These are phyloP conservation scores for Cercophora samala DNA, from an alignment of 495 filamentous ascomycete genomes.

Conservation along the genomic window DNA sequence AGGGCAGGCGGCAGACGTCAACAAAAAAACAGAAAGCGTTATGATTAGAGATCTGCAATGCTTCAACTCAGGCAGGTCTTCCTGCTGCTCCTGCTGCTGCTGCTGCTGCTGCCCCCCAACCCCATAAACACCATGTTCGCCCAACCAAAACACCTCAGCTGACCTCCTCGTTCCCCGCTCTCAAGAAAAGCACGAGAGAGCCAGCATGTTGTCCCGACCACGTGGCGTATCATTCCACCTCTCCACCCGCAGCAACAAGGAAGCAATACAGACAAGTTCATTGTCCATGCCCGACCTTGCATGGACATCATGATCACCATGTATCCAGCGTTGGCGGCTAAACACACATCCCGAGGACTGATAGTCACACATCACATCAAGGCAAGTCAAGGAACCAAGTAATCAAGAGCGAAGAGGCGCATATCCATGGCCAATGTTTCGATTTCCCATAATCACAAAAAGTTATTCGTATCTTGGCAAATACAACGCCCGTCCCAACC, in stretches of 20 bases:
- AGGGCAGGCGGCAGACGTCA: no score
- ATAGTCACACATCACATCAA: not conserved
- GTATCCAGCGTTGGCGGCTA: not conserved
- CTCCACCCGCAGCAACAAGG: not conserved
- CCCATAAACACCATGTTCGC: not conserved
- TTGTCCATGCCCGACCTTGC: not conserved
- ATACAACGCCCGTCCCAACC: not conserved
- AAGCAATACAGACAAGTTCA: not conserved
- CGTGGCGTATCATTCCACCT: slow-evolving; percentile 15
- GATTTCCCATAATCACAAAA: not conserved
- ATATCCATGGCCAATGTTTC: not conserved
- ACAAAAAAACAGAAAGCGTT: no score
- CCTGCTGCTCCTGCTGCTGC: no score
- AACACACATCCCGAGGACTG: not conserved
- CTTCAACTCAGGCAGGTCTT: no score
- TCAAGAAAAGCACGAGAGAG: no score
- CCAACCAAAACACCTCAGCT: not conserved
- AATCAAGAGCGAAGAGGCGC: not conserved
- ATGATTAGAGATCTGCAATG: no score
- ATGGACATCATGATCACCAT: not conserved
- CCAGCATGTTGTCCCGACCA: slow-evolving; percentile 7
- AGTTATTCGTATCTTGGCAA: not conserved
- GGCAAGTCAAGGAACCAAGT: not conserved
- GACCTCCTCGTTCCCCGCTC: slow-evolving; percentile 1
- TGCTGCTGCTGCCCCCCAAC: no score